Conservation (phyloP, 2,329 filamentous ascomycete species). For the Corynespora cassiicola region DNA sequence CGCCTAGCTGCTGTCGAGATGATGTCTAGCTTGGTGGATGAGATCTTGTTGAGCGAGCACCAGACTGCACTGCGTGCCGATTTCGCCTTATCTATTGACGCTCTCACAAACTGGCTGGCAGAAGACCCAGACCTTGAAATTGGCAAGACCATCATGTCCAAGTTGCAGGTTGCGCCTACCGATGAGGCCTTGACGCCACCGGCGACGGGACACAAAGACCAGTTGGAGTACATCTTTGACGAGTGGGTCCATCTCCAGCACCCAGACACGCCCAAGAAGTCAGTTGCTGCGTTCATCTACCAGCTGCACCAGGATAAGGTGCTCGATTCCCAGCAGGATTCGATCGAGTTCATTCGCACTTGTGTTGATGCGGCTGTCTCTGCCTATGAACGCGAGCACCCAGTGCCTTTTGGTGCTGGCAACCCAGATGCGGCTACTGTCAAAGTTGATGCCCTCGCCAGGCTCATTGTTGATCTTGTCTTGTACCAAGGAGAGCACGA, state of each 20-base stretch:
- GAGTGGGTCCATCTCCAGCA: slow-evolving; percentile 91
- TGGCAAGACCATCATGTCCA: slow-evolving; percentile 74
- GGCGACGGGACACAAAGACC: slow-evolving; percentile 70
- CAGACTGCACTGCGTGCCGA: slow-evolving; percentile 83
- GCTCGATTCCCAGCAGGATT: slow-evolving; percentile 76
- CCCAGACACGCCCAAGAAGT: slow-evolving; percentile 75
- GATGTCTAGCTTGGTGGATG: slow-evolving; percentile 79
- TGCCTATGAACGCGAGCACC: slow-evolving; percentile 75
- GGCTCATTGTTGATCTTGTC: slow-evolving; percentile 78
- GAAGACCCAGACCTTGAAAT: slow-evolving; percentile 72
- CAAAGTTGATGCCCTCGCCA: slow-evolving; percentile 81
- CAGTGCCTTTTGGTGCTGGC: slow-evolving; percentile 62
- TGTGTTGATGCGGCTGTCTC: slow-evolving; percentile 81
- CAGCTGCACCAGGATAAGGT: slow-evolving; percentile 80
- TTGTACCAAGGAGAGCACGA: slow-evolving; percentile 70
- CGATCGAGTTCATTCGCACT: slow-evolving; percentile 78
- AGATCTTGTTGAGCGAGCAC: slow-evolving; percentile 77
- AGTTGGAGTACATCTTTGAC: slow-evolving; percentile 93
- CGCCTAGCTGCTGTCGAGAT: slow-evolving; percentile 78
- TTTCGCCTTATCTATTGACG: slow-evolving; percentile 82
- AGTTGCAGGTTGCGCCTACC: slow-evolving; percentile 65
- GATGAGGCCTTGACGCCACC: slow-evolving; percentile 62
- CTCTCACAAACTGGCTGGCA: slow-evolving; percentile 79
- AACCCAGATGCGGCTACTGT: slow-evolving; percentile 67
- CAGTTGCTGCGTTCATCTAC: slow-evolving; percentile 77